Base-by-base conservation (phyloP, 1,284 basidiomycete genomes). In the Fomitiporia mediterranea region DNA sequence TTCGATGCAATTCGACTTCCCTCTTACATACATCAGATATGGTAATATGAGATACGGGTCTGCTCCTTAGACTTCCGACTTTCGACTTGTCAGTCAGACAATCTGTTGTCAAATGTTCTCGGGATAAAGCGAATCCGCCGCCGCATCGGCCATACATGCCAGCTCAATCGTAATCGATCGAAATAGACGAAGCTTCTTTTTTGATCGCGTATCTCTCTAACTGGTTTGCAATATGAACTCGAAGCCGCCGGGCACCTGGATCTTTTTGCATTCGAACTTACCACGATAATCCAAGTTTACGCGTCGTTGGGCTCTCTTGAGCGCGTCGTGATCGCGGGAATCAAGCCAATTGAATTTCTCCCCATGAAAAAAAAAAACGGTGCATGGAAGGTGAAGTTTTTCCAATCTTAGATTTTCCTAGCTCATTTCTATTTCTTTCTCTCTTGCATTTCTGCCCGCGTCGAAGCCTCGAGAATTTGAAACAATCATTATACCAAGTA, bases 201-300 rank as follows among this genome's bases (percentile, higher is more conserved):
- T 17, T 30, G 44, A 46, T 30, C 25, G 25, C 44, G 27, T 46
- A 15, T 46, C 25, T 25, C 27, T 25, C 44, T 23, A 15, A 46
- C 44, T 15, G 25, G 27, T 28, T 15, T 13, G 2, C 25, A 30
- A n/a, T 46, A 43, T 25, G 25, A 30, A 30, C 27, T 13, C 43
- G 43, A 27, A 44, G 44, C 44, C 44, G 27, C 44, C 44, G 44
- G 44, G 25, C 25, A n/a, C 44, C 44, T 28, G 44, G 44, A 30
- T 30, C 23, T 25, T 46, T 46, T 46, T 30, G 25, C 25, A 9
- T n/a, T 15, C 15, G 25, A 17, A 25, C 25, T n/a, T 44, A 25
- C 25, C 44, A 46, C 23, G 8, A 17, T 27, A 46, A 30, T 25
- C 15, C 25, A 15, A 15, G n/a, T 15, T 46, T 28, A 46, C 30